Evolutionary conservation across 345 rosid species (phyloP), one percentile per base, ranked within the genome.

Genomic region (Raphanus sativus): DNA sequence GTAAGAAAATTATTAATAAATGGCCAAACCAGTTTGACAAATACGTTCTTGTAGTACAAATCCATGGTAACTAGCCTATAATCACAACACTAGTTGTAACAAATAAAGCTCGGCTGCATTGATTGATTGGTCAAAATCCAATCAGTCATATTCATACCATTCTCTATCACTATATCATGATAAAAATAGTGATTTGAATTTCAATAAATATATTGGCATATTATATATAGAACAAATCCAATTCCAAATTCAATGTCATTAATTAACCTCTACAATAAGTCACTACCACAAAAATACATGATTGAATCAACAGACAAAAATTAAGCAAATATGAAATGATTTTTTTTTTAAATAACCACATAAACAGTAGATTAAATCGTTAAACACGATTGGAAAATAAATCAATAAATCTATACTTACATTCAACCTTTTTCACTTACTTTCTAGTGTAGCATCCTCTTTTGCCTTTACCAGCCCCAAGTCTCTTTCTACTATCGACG

Each of bases 361-460:
- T 21, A 21, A 10, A 55, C 36, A 64, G n/a, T 40, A 45, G 60
- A 71, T 71, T 42, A 32, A 45, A 65, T 33, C 58, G 66, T 66
- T 33, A 34, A 58, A 77, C 42, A 42, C 25, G 2, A 29, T 55
- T 48, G 50, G 59, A 54, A 25, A 11, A 6, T 6, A 24, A 25
- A 26, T 16, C 6, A n/a, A 48, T 1, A 48, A 34, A 54, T 42
- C 71, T 1, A 54, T 36, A 36, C 30, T 8, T 26, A 33, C 54
- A 62, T 24, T 24, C 2, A 48, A 67, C 7, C 15, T 50, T 65
- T n/a, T 68, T 9, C 5, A 62, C 86, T 83, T 86, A 91, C 98
- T 86, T 87, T 84, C 98, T 89, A 83, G 87, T 89, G 83, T 94
- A 86, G 81, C 87, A 84, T 3, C 97, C 98, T 67, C 97, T 86